phyloP scores from a whole-genome alignment of 768 basidiomycete species.

The Sutorius australiensis region DNA sequence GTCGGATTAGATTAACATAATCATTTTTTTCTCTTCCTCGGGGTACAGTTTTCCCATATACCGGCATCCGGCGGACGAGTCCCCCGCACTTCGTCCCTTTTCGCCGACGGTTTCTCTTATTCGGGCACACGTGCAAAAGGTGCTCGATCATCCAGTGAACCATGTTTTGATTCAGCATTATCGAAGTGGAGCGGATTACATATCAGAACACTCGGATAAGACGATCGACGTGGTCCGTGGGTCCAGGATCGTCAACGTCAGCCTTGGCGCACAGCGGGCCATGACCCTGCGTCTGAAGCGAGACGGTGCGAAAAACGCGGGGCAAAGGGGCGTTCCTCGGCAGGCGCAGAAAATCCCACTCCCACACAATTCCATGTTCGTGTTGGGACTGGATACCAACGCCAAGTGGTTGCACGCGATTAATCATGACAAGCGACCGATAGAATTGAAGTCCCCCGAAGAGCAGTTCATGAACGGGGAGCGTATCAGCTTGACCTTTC shows the following conservation, averaged over 20 bases:
- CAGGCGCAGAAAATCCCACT: conserved; percentile 63
- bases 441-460: conserved; percentile 45
- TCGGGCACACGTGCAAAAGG: conserved; percentile 56
- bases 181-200: conserved; percentile 74
- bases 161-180: conserved; percentile 83
- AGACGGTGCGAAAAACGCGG: conserved; percentile 31
- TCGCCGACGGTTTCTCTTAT: conserved; percentile 66
- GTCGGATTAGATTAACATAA: conserved; percentile 2
- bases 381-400: conserved; percentile 73
- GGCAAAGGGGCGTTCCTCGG: conserved; percentile 30
- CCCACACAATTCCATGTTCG: conserved; percentile 81
- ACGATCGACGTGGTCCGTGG: conserved; percentile 76
- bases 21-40: background rate
- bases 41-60: conserved; percentile 65
- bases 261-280: conserved; percentile 69
- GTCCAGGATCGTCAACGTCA: conserved; percentile 77
- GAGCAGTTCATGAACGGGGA: conserved; percentile 58
- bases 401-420: conserved; percentile 73
- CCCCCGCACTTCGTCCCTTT: conserved; percentile 64
- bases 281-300: conserved; percentile 75
- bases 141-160: conserved; percentile 65
- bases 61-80: conserved; percentile 78
- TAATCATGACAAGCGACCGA: conserved; percentile 67
- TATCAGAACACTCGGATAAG: conserved; percentile 86
- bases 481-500: conserved; percentile 77